Percentiles rank a stretch among this genome's conserved stretches.
These are phyloP conservation scores for Fusarium oxysporum DNA, from an alignment of 2,329 filamentous ascomycete species.

Conservation along the genomic window DNA sequence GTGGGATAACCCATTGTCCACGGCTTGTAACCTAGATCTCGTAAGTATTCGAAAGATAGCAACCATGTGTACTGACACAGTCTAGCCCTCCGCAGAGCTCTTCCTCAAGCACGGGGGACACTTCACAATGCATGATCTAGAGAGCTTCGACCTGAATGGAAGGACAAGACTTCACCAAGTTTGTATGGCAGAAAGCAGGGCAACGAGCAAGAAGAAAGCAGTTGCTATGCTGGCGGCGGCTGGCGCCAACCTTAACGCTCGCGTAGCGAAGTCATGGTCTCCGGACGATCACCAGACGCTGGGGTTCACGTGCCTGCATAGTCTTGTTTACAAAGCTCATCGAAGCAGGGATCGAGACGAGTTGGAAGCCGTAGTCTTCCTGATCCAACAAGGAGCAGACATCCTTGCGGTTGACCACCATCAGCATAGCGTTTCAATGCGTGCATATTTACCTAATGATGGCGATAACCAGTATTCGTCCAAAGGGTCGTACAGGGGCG, in stretches of 20 bases:
- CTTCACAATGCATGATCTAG: constrained; percentile 2
- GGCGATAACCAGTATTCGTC: constrained; percentile 9
- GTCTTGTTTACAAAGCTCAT: constrained; percentile 5
- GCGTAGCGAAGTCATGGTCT: neutral
- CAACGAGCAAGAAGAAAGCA: constrained; percentile 5
- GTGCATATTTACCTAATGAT: constrained; percentile 8
- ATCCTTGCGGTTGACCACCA: neutral
- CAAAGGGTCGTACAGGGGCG: constrained; percentile 20
- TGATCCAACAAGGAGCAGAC: constrained; percentile 5
- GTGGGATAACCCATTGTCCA: constrained; percentile 10
- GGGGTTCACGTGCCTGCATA: constrained; percentile 2
- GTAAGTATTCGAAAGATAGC: neutral
- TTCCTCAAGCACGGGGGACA: constrained; percentile 1
- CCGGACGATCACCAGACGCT: constrained; percentile 12
- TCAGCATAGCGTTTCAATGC: neutral
- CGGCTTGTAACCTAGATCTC: constrained; percentile 11
- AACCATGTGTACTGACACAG: neutral
- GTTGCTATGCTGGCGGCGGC: constrained; percentile 1
- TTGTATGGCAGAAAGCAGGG: constrained; percentile 5
- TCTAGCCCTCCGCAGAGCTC: constrained; percentile 1
- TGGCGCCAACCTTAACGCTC: neutral
- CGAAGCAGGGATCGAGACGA: neutral
- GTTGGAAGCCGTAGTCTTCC: neutral
- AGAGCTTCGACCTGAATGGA: constrained; percentile 13
- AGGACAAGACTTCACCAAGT: constrained; percentile 12